These are phyloP conservation scores for Balakata baccata DNA, from an alignment of 345 rosid species.

Conservation along the genomic window DNA sequence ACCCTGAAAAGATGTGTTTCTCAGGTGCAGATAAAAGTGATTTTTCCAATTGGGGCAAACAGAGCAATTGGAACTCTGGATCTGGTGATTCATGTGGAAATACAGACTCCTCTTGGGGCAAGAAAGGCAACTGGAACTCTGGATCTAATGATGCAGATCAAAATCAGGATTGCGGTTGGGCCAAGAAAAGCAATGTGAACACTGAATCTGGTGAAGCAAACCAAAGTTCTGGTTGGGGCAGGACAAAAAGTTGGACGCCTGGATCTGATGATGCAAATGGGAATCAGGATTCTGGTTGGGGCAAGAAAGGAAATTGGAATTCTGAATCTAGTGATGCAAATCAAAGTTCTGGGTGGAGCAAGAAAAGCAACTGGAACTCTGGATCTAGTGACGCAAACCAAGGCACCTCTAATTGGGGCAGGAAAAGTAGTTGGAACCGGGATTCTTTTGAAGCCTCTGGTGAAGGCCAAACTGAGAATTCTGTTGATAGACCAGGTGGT, in stretches of 20 bases:
- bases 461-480: conserved; percentile 28
- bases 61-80: conserved; percentile 18
- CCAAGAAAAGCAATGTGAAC: conserved; percentile 14
- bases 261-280: conserved; percentile 16
- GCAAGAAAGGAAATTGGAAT: conserved; percentile 24
- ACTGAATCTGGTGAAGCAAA: conserved; percentile 13
- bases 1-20: neutral
- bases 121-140: conserved; percentile 19
- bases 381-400: conserved; percentile 22
- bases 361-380: conserved; percentile 21
- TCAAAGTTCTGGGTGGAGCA: conserved; percentile 35
- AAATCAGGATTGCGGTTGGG: conserved; percentile 15
- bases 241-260: conserved; percentile 11
- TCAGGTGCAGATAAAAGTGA: neutral
- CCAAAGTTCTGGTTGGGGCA: conserved; percentile 17
- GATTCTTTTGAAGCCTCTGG: conserved; percentile 19
- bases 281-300: conserved; percentile 24
- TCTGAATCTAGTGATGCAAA: conserved; percentile 18
- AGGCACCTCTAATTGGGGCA: conserved; percentile 23
- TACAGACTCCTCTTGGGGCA: neutral
- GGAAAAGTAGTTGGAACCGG: conserved; percentile 23
- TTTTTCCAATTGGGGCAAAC: conserved; percentile 5
- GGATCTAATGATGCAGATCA: neutral
- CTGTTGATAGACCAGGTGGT: conserved; percentile 19
- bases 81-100: conserved; percentile 8